These are phyloP conservation scores for Melastoma malabathricum DNA, from an alignment of 345 rosid genomes.

Conservation along the genomic window DNA sequence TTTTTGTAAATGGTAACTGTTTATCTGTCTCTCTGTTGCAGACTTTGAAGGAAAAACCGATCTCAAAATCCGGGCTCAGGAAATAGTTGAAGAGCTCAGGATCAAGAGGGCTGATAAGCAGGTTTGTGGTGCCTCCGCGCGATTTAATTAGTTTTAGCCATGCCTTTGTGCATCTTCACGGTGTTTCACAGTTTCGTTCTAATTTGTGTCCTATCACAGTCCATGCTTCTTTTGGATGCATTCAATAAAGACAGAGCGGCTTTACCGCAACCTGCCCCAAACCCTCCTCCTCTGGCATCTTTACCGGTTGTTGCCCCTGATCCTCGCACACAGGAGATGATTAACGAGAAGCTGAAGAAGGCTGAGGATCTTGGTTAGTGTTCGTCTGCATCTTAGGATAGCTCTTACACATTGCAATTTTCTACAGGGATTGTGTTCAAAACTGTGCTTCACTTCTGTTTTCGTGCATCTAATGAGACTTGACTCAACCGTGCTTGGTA, in stretches of 20 bases:
- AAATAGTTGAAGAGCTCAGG: conserved; percentile 87
- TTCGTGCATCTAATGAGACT: no score
- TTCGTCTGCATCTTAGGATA: background rate
- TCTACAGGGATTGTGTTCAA: background rate
- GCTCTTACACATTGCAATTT: background rate
- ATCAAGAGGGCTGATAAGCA: conserved; percentile 88
- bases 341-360: conserved; percentile 92
- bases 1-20: background rate
- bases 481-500: no score
- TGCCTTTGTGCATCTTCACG: background rate
- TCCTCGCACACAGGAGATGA: conserved; percentile 94
- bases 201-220: conserved; percentile 29
- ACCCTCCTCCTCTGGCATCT: conserved; percentile 58
- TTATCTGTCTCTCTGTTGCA: conserved; percentile 10
- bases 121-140: conserved; percentile 24
- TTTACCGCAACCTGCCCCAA: conserved; percentile 78
- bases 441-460: no score
- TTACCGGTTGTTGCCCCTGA: conserved; percentile 61
- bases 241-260: conserved; percentile 96
- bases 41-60: conserved; percentile 95
- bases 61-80: conserved; percentile 75
- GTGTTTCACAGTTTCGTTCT: background rate
- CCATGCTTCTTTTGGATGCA: conserved; percentile 89
- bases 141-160: background rate
- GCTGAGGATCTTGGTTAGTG: conserved; percentile 94